These are phyloP conservation scores for Russula sp. DNA, from an alignment of 768 basidiomycete species.

Conservation along the genomic window DNA sequence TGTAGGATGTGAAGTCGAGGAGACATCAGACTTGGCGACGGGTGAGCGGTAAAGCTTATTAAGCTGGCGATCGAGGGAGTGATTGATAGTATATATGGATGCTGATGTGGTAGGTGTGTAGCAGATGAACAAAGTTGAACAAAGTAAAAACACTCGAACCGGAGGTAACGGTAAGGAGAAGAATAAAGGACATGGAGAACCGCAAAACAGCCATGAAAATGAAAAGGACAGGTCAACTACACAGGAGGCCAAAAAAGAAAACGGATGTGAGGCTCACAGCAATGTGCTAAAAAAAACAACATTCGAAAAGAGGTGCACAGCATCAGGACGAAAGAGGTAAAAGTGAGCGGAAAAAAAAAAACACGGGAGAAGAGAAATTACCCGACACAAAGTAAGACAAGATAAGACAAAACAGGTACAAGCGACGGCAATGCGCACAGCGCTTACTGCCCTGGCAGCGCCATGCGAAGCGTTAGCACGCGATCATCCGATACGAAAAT, in stretches of 20 bases:
- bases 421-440: slow-evolving; percentile 6
- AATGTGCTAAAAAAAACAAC: slow-evolving; percentile 25
- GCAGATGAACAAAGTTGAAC: slow-evolving; percentile 18
- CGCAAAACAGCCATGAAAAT: neutral
- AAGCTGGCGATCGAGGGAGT: too few species aligned
- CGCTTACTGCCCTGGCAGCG: slow-evolving; percentile 28
- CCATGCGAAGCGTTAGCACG: slow-evolving; percentile 61
- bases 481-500: slow-evolving; percentile 87
- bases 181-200: neutral
- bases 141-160: slow-evolving; percentile 1
- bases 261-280: slow-evolving; percentile 22
- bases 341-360: neutral
- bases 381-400: neutral
- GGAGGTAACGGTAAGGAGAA: neutral
- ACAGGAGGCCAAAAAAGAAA: neutral
- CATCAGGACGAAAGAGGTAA: neutral
- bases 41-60: too few species aligned
- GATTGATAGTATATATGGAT: slow-evolving; percentile 23
- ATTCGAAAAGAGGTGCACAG: slow-evolving; percentile 2
- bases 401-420: too few species aligned
- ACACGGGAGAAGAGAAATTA: neutral
- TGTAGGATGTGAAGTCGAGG: too few species aligned
- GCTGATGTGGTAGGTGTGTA: slow-evolving; percentile 21
- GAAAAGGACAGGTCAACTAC: neutral
- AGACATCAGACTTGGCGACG: too few species aligned